Conservation (phyloP, 352 stramenopile species). For the Pythium volutum region DNA sequence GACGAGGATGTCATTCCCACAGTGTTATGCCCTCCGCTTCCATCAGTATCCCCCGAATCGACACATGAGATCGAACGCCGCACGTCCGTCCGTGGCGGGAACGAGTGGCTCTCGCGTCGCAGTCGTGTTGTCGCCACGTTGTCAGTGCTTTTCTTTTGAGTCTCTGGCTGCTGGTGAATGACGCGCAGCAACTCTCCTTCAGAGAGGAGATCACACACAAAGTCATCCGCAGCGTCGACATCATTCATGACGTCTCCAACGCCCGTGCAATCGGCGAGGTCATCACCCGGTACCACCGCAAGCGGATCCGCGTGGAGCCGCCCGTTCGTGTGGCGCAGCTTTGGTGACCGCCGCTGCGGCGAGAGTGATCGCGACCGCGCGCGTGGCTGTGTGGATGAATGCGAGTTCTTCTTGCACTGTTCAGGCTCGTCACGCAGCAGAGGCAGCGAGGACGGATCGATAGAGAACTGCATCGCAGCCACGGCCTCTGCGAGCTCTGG, state of each 20-base stretch:
- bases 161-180: background rate
- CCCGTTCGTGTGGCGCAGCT: constrained; percentile 31
- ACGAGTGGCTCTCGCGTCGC: constrained; percentile 4
- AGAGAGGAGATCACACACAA: background rate
- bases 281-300: background rate
- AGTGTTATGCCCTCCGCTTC: too few relatives aligned
- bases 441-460: background rate
- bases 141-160: background rate
- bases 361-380: constrained; percentile 9
- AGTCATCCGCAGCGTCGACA: background rate
- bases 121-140: background rate
- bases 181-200: background rate
- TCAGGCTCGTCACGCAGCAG: background rate
- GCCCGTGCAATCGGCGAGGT: background rate
- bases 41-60: background rate
- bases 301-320: constrained; percentile 1
- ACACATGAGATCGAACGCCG: constrained; percentile 16
- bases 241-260: background rate
- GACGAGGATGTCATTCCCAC: too few relatives aligned
- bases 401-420: background rate
- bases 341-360: constrained; percentile 26
- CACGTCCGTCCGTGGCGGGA: constrained; percentile 11
- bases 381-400: background rate
- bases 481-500: background rate
- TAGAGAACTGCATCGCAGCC: background rate